These are phyloP conservation scores for Ambrosia trifida DNA, from an alignment of 129 eudicot species.

Conservation along the genomic window DNA sequence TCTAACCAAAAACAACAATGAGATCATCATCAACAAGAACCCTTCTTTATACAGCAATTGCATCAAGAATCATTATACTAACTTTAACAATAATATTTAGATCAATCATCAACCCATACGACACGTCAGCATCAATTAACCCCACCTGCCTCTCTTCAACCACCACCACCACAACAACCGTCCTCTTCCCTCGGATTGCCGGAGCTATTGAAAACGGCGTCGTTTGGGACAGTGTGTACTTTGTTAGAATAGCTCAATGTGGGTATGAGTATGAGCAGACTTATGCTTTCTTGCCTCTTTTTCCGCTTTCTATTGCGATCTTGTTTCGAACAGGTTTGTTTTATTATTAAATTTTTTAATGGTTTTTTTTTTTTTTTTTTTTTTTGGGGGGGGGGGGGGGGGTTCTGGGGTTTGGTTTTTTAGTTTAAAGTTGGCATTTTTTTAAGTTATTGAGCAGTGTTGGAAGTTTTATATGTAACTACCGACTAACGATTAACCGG, in stretches of 20 bases:
- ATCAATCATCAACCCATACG: slow-evolving; percentile 68
- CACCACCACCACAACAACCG: slow-evolving; percentile 12
- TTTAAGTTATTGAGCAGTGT: too few relatives aligned
- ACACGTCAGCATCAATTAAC: slow-evolving; percentile 80
- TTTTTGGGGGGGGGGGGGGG: too few relatives aligned
- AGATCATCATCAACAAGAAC: slow-evolving; percentile 34
- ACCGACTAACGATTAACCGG: too few relatives aligned
- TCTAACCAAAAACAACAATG: neutral
- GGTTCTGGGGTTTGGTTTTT: neutral
- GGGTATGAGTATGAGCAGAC: slow-evolving; percentile 94
- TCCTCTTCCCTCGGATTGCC: slow-evolving; percentile 53
- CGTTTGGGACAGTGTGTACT: slow-evolving; percentile 94
- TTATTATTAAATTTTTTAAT: too few relatives aligned
- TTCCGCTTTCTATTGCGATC: slow-evolving; percentile 55
- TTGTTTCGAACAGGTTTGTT: slow-evolving; percentile 57
- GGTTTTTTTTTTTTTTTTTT: neutral
- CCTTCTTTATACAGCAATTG: slow-evolving; percentile 52
- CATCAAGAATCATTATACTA: slow-evolving; percentile 53
- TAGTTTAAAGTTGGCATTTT: neutral
- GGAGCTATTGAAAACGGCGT: slow-evolving; percentile 56
- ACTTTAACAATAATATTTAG: slow-evolving; percentile 61
- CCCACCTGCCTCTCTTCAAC: slow-evolving; percentile 56
- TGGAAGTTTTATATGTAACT: too few relatives aligned
- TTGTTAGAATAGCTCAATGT: slow-evolving; percentile 65
- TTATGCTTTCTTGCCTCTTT: slow-evolving; percentile 81